phyloP scores from a whole-genome alignment of 331 rosid genomes.

The Rhamnella rubrinervis region DNA sequence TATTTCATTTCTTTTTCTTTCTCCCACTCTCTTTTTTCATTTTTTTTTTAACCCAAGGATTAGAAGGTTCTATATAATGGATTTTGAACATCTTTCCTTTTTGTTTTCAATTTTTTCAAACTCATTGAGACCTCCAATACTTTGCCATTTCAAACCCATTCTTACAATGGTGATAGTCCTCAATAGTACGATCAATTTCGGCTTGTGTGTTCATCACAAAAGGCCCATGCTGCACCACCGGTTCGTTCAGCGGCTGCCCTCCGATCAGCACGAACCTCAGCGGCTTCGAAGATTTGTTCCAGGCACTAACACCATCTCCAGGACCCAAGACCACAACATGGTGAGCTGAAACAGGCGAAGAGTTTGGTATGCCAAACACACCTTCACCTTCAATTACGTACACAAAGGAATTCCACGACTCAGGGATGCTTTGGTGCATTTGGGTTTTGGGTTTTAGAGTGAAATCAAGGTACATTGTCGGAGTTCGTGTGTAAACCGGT shows the following conservation, averaged over 20 bases:
- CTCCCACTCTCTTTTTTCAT: neutral
- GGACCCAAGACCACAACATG: constrained; percentile 63
- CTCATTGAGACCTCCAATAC: constrained; percentile 65
- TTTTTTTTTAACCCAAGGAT: neutral
- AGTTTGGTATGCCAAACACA: constrained; percentile 47
- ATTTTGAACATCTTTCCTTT: neutral
- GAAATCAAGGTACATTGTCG: constrained; percentile 81
- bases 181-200: constrained; percentile 67
- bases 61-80: neutral
- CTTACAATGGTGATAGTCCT: constrained; percentile 56
- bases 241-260: constrained; percentile 83
- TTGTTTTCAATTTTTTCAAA: neutral
- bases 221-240: constrained; percentile 81
- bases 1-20: neutral
- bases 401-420: constrained; percentile 70
- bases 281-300: constrained; percentile 72
- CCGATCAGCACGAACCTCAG: constrained; percentile 64
- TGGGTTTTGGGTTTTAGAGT: constrained; percentile 53
- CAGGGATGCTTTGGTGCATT: constrained; percentile 72
- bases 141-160: constrained; percentile 85
- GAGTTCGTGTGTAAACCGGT: constrained; percentile 79
- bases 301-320: constrained; percentile 70
- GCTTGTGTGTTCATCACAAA: constrained; percentile 91
- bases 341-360: constrained; percentile 45
- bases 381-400: constrained; percentile 89